Evolutionary conservation across 1,139 yeast genomes (phyloP), one percentile per base, ranked within the genome.

Genomic region (Geotrichum histeridarum): DNA sequence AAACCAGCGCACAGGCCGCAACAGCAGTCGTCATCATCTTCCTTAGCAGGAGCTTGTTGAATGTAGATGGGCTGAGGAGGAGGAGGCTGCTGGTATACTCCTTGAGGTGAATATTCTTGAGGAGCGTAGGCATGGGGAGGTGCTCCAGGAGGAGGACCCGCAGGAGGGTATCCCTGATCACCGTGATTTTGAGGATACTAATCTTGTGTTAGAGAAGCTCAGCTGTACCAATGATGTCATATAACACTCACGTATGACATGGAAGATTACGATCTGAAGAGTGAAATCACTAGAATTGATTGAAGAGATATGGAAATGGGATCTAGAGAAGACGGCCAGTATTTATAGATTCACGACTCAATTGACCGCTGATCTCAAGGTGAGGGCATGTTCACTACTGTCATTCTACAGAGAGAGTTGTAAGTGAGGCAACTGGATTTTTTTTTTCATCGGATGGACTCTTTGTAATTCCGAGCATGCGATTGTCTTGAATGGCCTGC

Each of bases 1-100:
- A 67, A 45, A 57, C 67, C 69, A 36, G 70, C 70, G 48, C 70
- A 67, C 31, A 66, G 61, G 44, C 70, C 70, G 49, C 68, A 64
- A 62, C 70, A 67, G 63, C 68, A 67, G 44, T 61, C 66, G 54
- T 59, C 63, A 54, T 57, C 56, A 45, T 56, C 53, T 27, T 54
- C 45, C 51, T 59, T 57, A 31, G 57, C 58, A n/a, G 60, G 64
- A 49, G 57, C 63, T 56, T 67, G 69, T 56, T 67, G 69, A 53
- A 64, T 56, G 59, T 67, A 67, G 31, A 53, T 54, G 41, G 61
- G 61, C 54, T 59, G 60, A 35, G 59, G 62, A 50, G 59, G 59
- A n/a, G 22, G 54, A 44, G 42, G 48, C 47, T 33, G 50, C 45
- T 48, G 45, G 60, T 60, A 59, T 35, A 57, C 57, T 8, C 62